phyloP scores from a whole-genome alignment of 2,329 filamentous ascomycete species.

The Calonectria fujianensis region DNA sequence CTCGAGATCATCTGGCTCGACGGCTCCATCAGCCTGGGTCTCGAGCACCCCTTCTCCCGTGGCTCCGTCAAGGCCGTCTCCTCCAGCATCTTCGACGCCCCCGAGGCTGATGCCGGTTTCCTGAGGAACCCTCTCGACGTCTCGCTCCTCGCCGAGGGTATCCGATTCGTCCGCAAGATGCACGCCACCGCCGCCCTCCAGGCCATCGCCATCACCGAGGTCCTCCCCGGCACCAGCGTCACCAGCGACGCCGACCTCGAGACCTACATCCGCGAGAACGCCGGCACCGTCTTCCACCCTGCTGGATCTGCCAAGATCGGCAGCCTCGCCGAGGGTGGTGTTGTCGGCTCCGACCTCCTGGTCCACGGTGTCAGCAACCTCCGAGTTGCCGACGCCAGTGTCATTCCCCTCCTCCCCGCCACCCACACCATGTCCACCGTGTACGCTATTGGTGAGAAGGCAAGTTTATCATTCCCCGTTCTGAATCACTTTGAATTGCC shows the following conservation, averaged over 20 bases:
- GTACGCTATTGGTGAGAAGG: slow-evolving; percentile 56
- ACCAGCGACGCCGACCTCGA: slow-evolving; percentile 45
- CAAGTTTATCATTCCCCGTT: background rate
- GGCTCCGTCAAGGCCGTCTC: slow-evolving; percentile 48
- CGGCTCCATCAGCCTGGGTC: slow-evolving; percentile 40
- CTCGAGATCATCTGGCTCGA: slow-evolving; percentile 50
- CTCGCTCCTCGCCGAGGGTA: background rate
- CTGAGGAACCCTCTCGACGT: slow-evolving; percentile 30
- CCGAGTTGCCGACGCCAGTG: slow-evolving; percentile 62
- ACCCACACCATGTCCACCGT: slow-evolving; percentile 54
- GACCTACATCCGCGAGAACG: slow-evolving; percentile 40
- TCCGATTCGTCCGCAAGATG: slow-evolving; percentile 3
- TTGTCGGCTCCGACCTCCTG: slow-evolving; percentile 51
- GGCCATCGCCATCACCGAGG: background rate
- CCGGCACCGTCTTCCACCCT: slow-evolving; percentile 47
- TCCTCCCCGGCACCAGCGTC: slow-evolving; percentile 13
- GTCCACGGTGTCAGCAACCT: slow-evolving; percentile 51
- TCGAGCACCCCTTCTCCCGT: slow-evolving; percentile 51
- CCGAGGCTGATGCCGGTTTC: slow-evolving; percentile 44
- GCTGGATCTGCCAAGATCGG: slow-evolving; percentile 60
- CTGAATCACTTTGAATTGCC: background rate
- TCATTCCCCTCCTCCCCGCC: slow-evolving; percentile 53
- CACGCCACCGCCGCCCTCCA: background rate
- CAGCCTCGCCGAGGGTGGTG: slow-evolving; percentile 63
- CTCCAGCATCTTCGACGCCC: slow-evolving; percentile 44